Conservation (phyloP, 2,329 filamentous ascomycete species). For the Pseudopithomyces chartarum region DNA sequence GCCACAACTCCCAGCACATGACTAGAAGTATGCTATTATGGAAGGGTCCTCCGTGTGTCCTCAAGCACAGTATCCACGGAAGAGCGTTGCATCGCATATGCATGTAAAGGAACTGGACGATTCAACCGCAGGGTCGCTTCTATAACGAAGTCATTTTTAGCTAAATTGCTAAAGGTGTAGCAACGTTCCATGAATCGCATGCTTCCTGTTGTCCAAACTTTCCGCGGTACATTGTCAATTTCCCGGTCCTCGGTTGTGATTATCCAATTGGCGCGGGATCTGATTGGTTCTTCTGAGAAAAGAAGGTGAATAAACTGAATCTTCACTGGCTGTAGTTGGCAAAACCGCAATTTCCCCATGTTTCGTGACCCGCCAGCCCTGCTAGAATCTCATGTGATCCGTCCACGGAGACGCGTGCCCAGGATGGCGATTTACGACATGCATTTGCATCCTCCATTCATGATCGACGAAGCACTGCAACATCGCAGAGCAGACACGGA, state of each 20-base stretch:
- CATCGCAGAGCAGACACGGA: not conserved
- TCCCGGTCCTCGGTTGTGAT: not conserved
- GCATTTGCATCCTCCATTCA: conserved; percentile 21
- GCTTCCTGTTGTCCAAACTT: not conserved
- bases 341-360: conserved; percentile 4
- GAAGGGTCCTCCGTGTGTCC: not conserved
- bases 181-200: not conserved
- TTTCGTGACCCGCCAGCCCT: conserved; percentile 27
- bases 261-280: not conserved
- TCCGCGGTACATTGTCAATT: not conserved
- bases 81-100: not conserved
- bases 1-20: not conserved
- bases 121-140: not conserved
- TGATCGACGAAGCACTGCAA: conserved; percentile 15
- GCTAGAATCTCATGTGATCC: conserved; percentile 4
- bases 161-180: not conserved
- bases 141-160: not conserved
- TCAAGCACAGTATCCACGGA: not conserved
- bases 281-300: conserved; percentile 1
- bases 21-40: not conserved
- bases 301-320: conserved; percentile 3
- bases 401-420: not conserved
- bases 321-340: not conserved
- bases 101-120: not conserved
- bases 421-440: conserved; percentile 23